Conservation (phyloP, 108 stramenopile species). For the Fragilaria radians region DNA sequence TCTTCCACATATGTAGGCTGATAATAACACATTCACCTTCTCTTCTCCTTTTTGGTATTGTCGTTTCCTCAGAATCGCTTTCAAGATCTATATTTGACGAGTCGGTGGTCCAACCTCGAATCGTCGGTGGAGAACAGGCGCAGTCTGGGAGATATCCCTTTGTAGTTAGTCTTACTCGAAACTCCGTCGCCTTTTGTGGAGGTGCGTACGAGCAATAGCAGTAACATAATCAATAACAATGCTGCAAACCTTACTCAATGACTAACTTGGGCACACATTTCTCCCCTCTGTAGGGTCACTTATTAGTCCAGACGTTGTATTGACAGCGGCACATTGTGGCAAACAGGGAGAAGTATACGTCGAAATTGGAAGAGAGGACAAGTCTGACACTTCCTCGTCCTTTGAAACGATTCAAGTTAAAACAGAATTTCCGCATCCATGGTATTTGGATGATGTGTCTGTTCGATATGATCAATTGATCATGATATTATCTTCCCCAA, state of each 20-base stretch:
- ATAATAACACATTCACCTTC: no score
- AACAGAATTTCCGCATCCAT: not conserved
- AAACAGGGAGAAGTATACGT: slow-evolving; percentile 7
- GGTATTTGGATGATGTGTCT: not conserved
- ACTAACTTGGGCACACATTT: not conserved
- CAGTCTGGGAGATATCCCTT: slow-evolving; percentile 8
- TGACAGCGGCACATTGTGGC: slow-evolving; percentile 65
- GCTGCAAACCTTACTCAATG: not conserved
- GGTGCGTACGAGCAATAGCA: not conserved
- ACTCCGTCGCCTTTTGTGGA: not conserved
- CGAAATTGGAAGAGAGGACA: not conserved
- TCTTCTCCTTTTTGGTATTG: no score
- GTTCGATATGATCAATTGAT: not conserved
- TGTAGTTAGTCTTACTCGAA: slow-evolving; percentile 5
- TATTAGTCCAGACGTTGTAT: slow-evolving; percentile 54
- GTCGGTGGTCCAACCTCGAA: slow-evolving; percentile 6
- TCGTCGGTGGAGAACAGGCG: slow-evolving; percentile 14
- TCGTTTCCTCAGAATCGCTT: no score
- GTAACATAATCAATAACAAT: no score
- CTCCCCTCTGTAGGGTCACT: slow-evolving; percentile 27
- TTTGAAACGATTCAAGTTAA: not conserved
- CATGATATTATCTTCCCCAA: not conserved
- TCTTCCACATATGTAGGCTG: no score
- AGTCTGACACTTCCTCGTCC: not conserved
- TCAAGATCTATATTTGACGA: no score